Base-by-base conservation (phyloP, 2,329 filamentous ascomycete species). In the Catunica adiposa region DNA sequence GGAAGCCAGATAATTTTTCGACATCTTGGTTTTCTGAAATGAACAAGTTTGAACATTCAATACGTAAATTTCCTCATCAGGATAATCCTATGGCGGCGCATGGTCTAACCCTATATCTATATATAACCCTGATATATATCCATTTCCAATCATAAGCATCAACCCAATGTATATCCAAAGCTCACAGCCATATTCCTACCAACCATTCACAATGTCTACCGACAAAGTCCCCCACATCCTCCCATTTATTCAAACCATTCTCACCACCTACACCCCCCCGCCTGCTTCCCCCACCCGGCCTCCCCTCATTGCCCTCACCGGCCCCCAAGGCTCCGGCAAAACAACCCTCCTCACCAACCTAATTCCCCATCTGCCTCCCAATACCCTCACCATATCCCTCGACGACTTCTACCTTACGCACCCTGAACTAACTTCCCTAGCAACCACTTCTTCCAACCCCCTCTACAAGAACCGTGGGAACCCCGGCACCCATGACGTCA, bases 281-380 rank as follows among this genome's bases (percentile, higher is more conserved):
- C 23, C 37, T 40, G 42, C 37, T 47, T 59, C 65, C 69, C 66
- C 68, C 60, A 56, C 61, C 63, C 76, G 75, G 20, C 88, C 89
- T 26, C 86, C 95, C 67, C 80, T 95, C 66, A 76, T 96, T 60
- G 90, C 89, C 50, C 77, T 97, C 63, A 94, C 94, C 63, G 90
- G 89, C 59, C 80, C 95, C 26, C 90, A 96, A 70, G 90, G 90
- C 59, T 84, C 86, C 38, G 90, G 90, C 62, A 96, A 97, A 72
- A 94, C 89, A 2, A 94, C 89, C 11, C 77, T 95, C 63, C 89
- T 89, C 38, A 75, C 75, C 38, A 74, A 77, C 3, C 76, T 94
- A 66, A 73, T 20, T 78, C 76, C 14, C 77, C 90, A 38, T 72
- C 76, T 50, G 66, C 72, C 14, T 63, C 29, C 73, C 82, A 63